Percentiles rank a stretch among this genome's conserved stretches.
Evolutionary conservation across 768 basidiomycete genomes (phyloP).

Genomic region (Boletus pseudo-olivaceus): DNA sequence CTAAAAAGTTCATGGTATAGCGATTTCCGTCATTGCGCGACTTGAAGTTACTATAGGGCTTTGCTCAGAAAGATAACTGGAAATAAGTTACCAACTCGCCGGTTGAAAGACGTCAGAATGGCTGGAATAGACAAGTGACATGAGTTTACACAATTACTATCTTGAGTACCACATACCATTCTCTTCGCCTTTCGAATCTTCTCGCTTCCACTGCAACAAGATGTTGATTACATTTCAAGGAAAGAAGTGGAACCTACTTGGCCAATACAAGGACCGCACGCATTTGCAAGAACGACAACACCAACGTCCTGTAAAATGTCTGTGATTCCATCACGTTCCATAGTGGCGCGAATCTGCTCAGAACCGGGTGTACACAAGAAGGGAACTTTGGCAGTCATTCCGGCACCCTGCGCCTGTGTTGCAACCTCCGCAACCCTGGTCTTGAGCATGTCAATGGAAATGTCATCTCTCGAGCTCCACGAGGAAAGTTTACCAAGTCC

Average conservation of each 20-base stretch:
- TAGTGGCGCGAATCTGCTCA: conserved; percentile 95
- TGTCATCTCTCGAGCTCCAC: not conserved
- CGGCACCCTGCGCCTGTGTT: conserved; percentile 79
- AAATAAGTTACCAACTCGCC: conserved; percentile 41
- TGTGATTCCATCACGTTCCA: conserved; percentile 91
- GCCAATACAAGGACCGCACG: conserved; percentile 98
- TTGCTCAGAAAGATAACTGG: not conserved
- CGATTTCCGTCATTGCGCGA: conserved; percentile 96
- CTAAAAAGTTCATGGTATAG: conserved; percentile 95
- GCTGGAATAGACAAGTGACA: conserved; percentile 42
- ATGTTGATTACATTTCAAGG: conserved; percentile 5
- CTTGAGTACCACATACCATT: conserved; percentile 57
- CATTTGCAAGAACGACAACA: conserved; percentile 94
- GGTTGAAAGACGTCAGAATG: conserved; percentile 96
- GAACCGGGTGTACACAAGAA: conserved; percentile 89
- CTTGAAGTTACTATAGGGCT: conserved; percentile 63
- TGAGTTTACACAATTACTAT: conserved; percentile 5
- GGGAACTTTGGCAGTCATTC: conserved; percentile 78
- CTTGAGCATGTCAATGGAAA: conserved; percentile 37
- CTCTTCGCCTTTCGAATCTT: conserved; percentile 82
- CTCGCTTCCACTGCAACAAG: conserved; percentile 78
- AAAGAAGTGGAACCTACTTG: conserved; percentile 49
- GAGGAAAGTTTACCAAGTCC: conserved; percentile 62
- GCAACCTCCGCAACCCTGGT: conserved; percentile 91
- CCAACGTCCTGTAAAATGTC: conserved; percentile 80